Conservation (phyloP, 2,329 filamentous ascomycete genomes). For the Apiospora pterosperma region DNA sequence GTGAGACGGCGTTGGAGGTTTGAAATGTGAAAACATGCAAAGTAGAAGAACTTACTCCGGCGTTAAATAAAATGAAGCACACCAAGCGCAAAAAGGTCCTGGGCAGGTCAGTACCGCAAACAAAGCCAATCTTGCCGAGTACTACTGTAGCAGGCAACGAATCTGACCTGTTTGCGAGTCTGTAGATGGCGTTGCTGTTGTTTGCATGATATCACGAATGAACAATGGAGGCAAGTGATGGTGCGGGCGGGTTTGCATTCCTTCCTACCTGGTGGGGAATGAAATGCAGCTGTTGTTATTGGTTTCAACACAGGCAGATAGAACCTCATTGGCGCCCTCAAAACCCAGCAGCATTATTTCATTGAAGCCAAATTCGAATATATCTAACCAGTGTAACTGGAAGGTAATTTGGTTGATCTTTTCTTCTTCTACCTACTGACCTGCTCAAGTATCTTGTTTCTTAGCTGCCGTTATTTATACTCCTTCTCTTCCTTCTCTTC, state of each 20-base stretch:
- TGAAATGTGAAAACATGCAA: background rate
- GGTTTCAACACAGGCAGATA: background rate
- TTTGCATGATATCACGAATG: no score
- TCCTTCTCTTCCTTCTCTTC: background rate
- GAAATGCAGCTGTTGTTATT: background rate
- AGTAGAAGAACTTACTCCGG: background rate
- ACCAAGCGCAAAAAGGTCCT: background rate
- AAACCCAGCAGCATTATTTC: background rate
- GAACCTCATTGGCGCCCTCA: background rate
- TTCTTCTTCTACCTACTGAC: no score
- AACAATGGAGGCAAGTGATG: no score
- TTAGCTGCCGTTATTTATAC: background rate
- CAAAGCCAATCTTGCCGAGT: background rate
- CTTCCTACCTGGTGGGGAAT: background rate
- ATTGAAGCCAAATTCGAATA: background rate
- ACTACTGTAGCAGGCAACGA: no score
- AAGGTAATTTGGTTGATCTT: background rate
- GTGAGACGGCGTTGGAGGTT: background rate
- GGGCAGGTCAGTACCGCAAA: background rate
- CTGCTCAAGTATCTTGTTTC: no score
- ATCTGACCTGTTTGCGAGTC: no score
- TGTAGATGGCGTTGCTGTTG: no score
- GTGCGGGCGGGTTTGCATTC: background rate
- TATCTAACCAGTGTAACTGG: background rate
- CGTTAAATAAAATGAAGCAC: background rate